Percentiles rank a stretch among this genome's conserved stretches.
Evolutionary conservation across 2,329 filamentous ascomycete genomes (phyloP).

Genomic region (Helotiales sp.): DNA sequence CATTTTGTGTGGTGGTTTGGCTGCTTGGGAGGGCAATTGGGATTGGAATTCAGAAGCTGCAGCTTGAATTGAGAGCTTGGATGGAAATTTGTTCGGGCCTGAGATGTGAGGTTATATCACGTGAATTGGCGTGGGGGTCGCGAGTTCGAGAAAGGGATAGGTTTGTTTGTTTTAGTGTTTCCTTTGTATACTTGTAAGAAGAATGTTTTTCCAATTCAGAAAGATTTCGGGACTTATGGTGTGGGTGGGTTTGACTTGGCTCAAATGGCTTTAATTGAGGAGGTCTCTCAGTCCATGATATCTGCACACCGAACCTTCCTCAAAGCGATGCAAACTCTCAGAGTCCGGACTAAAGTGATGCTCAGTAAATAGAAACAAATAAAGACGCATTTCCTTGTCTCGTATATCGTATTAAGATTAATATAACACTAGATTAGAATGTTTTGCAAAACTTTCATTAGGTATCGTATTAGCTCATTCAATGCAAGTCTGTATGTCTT

Average conservation of each 20-base stretch:
- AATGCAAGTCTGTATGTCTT: no score
- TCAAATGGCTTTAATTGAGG: not conserved
- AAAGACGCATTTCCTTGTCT: no score
- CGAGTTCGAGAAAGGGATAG: not conserved
- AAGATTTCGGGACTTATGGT: not conserved
- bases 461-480: no score
- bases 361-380: no score
- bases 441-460: no score
- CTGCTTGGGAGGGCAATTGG: not conserved
- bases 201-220: not conserved
- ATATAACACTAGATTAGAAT: no score
- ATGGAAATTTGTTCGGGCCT: conserved; percentile 1
- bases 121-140: not conserved
- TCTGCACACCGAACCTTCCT: no score
- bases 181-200: not conserved
- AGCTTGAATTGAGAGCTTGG: not conserved
- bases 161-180: not conserved
- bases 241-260: not conserved
- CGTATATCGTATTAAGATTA: no score
- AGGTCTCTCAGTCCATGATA: no score
- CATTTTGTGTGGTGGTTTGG: conserved; percentile 34
- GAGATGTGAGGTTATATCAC: not conserved
- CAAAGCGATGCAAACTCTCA: no score
- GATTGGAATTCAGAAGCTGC: not conserved
- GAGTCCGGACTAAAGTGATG: no score